Evolutionary conservation across 179 eudicot species (phyloP), one percentile per base, ranked within the genome.

Genomic region (Pouteria campechiana): DNA sequence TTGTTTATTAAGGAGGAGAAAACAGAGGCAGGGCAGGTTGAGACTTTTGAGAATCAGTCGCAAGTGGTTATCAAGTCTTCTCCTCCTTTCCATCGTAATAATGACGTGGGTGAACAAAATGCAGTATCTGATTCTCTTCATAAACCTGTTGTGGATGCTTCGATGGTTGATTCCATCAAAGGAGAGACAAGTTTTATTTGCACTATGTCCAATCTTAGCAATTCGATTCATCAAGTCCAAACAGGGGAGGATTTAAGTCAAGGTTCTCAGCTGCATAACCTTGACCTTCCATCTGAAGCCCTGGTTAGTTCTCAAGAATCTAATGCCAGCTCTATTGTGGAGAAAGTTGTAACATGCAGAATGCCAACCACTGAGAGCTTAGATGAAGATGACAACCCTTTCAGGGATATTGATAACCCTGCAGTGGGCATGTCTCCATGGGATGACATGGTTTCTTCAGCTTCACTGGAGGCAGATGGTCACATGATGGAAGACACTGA

Each of bases 331-430:
- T 42, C 29, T 47, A 17, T 42, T 21, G 15, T 8, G 3, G 22
- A 11, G 31, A 15, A 30, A 30, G 39, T 17, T 28, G n/a, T 15
- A 15, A 45, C n/a, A n/a, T n/a, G n/a, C n/a, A n/a, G n/a, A 36
- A 8, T 39, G 28, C 36, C 54, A 19, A n/a, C 38, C 11, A 44
- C 64, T 46, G 64, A 58, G 50, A 21, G 22, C 35, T 58, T 61
- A 27, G 76, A 67, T 13, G 79, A 79, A 47, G 86, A 78, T 44
- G 73, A 67, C 27, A 64, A 78, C 56, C 46, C 60, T 32, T 85
- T 76, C 25, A 83, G 93, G 42, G 82, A 78, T 43, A 32, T 78
- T 45, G 89, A 71, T 54, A 79, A 60, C 55, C 34, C 48, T 16
- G 46, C 57, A 32, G 24, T 41, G 8, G 28, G 32, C 41, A 47